Base-by-base conservation (phyloP, 108 stramenopile genomes). In the Epithemia pelagica region DNA sequence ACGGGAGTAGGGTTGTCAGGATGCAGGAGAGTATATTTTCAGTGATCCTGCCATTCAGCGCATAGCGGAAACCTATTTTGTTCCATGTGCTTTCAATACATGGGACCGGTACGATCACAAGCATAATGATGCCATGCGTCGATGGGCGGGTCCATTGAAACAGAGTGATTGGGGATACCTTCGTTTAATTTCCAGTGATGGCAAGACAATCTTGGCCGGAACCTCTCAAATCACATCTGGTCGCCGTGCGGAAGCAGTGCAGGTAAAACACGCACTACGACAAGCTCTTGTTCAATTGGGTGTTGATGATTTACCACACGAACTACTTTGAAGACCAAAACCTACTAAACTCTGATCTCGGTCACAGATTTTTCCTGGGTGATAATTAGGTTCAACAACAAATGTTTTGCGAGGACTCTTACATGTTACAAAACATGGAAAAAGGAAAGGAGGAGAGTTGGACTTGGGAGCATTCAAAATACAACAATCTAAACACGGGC, bases 91-190 rank as follows among this genome's bases (percentile, higher is more conserved):
- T 0, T 78, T 78, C 70, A 78, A 78, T 59, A 78, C 78, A 26
- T 76, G 78, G 78, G 78, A 78, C 57, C 78, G 78, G 0, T n/a
- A n/a, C 10, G 56, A 74, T 52, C 18, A 62, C 5, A 37, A 33
- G 2, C 32, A 46, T 26, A 74, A 74, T 32, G 25, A 66, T 26
- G 52, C 78, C 26, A 74, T 78, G 73, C 30, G 56, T 21, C 23
- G 52, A 29, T 78, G 78, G 78, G 78, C 68, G 30, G 73, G 68
- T 32, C 68, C 72, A 21, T 54, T 78, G 52, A 69, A 62, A 15
- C n/a, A 63, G 55, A 53, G 37, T 32, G 73, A 72, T 69, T 78
- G 78, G 78, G 78, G 78, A 32, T 78, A 78, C 73, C 73, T 78
- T 52, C 66, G 78, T 29, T 74, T 78, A 28, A 54, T 78, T 54